These are phyloP conservation scores for Lizanozyma gosingica DNA, from an alignment of 1,139 yeast species.

Conservation along the genomic window DNA sequence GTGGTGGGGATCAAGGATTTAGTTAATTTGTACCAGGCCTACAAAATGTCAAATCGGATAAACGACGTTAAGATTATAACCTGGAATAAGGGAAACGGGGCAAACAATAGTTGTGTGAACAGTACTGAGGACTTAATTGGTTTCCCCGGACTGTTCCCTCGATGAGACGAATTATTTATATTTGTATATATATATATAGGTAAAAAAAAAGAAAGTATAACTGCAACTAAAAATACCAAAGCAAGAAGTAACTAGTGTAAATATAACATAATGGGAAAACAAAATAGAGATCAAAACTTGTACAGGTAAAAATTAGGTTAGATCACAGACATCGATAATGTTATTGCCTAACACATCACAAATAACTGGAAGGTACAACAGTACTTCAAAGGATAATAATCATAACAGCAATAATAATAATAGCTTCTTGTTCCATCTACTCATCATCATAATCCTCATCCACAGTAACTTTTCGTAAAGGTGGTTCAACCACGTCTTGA, in stretches of 20 bases:
- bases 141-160: not conserved
- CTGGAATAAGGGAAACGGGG: not conserved
- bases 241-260: not conserved
- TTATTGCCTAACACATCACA: too few species aligned
- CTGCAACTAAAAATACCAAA: not conserved
- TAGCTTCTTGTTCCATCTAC: slow-evolving; percentile 12
- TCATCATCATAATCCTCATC: slow-evolving; percentile 82
- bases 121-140: not conserved
- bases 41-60: slow-evolving; percentile 9
- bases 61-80: not conserved
- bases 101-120: not conserved
- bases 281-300: too few species aligned
- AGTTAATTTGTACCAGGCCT: slow-evolving; percentile 21
- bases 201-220: not conserved
- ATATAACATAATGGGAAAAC: too few species aligned
- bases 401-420: too few species aligned
- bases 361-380: too few species aligned
- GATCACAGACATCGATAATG: too few species aligned
- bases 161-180: not conserved
- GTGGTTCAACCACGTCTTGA: slow-evolving; percentile 43
- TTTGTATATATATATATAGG: too few species aligned
- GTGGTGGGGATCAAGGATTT: slow-evolving; percentile 29
- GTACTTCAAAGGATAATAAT: not conserved
- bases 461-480: slow-evolving; percentile 69
- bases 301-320: too few species aligned